Evolutionary conservation across 2,329 filamentous ascomycete genomes (phyloP).

Genomic region (Trichoderma breve): DNA sequence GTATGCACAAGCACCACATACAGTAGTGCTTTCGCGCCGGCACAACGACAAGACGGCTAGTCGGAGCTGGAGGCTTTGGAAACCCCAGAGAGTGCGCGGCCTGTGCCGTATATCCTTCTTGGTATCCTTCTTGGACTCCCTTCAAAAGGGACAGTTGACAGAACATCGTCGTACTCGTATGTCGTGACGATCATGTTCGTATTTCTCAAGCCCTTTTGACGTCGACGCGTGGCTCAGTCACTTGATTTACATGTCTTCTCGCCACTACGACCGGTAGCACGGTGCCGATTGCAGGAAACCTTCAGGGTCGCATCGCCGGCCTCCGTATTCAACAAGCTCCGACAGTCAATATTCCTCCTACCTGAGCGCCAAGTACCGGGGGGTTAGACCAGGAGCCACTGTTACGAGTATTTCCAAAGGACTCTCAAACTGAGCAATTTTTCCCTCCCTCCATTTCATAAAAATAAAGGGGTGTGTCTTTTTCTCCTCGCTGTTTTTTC

Average conservation of each 20-base stretch:
- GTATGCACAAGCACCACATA: neutral
- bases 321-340: neutral
- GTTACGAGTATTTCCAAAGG: neutral
- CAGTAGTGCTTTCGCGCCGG: neutral
- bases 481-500: neutral
- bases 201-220: neutral
- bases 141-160: neutral
- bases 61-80: neutral
- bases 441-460: neutral
- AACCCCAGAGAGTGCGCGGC: neutral
- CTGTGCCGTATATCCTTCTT: slow-evolving; percentile 7
- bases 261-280: neutral
- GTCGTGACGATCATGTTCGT: slow-evolving; percentile 11
- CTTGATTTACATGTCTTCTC: neutral
- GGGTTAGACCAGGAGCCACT: neutral
- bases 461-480: neutral
- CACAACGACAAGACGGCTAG: neutral
- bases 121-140: neutral
- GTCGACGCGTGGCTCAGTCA: slow-evolving; percentile 16
- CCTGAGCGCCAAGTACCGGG: neutral
- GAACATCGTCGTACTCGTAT: neutral
- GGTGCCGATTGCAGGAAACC: neutral
- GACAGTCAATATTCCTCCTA: neutral
- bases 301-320: neutral
- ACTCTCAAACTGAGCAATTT: neutral